Evolutionary conservation across 495 filamentous ascomycete genomes (phyloP).

Genomic region (Aspergillus kassunensis): DNA sequence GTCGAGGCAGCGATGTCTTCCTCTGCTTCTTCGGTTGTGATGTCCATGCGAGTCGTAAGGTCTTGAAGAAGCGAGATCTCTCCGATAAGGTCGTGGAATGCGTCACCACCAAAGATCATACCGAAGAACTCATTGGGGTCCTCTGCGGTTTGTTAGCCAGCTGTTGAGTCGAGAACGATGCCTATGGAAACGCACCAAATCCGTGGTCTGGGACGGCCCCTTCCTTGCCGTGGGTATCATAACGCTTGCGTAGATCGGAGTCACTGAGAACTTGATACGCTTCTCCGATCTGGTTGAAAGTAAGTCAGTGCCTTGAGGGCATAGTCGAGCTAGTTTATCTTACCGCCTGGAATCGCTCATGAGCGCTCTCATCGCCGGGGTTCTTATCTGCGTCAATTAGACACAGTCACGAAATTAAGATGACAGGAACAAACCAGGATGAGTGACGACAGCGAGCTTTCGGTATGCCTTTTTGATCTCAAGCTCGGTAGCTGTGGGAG

Average conservation of each 20-base stretch:
- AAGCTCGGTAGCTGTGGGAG: constrained; percentile 82
- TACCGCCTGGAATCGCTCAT: constrained; percentile 85
- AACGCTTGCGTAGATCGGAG: constrained; percentile 76
- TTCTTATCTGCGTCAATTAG: constrained; percentile 74
- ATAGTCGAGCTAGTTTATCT: constrained; percentile 13
- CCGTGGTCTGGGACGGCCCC: constrained; percentile 79
- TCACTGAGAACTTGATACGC: constrained; percentile 97
- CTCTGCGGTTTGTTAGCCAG: constrained; percentile 49
- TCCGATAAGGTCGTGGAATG: constrained; percentile 87
- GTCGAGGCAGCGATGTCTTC: constrained; percentile 52
- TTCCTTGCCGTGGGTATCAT: constrained; percentile 97
- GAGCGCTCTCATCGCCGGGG: constrained; percentile 90
- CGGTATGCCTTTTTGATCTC: constrained; percentile 99
- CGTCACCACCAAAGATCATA: constrained; percentile 96
- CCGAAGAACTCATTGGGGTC: constrained; percentile 98
- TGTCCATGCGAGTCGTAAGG: constrained; percentile 85
- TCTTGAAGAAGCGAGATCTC: constrained; percentile 93
- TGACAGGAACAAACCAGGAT: constrained; percentile 48
- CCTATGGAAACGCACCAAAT: constrained; percentile 57
- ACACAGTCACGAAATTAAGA: constrained; percentile 1
- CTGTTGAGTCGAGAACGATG: not conserved
- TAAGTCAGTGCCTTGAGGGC: not conserved
- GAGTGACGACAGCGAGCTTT: constrained; percentile 81
- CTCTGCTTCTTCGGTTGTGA: constrained; percentile 70
- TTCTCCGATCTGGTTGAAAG: constrained; percentile 67